Percentiles rank a stretch among this genome's conserved stretches.
Conservation (phyloP, 306 rosid species). For the Styphnolobium japonicum region DNA sequence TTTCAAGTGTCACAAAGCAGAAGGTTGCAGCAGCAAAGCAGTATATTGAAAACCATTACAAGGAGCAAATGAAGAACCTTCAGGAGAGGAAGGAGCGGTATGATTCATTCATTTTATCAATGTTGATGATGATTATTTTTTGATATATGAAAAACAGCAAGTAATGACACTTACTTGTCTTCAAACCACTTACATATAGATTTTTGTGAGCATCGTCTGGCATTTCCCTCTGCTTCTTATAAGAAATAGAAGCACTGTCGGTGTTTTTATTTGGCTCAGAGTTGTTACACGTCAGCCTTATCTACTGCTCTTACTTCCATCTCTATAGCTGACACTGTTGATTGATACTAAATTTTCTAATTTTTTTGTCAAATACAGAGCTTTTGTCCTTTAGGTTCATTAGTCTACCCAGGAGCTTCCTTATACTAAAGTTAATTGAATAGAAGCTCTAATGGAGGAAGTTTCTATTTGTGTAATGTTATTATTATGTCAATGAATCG, state of each 20-base stretch:
- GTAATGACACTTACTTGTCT: background rate
- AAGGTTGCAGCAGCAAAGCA: conserved; percentile 92
- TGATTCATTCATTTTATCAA: background rate
- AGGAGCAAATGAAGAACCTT: conserved; percentile 94
- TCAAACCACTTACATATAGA: background rate
- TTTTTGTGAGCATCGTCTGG: background rate
- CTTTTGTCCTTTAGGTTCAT: background rate
- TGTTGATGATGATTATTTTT: background rate
- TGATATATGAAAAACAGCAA: background rate
- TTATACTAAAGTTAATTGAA: background rate
- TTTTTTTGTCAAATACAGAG: background rate
- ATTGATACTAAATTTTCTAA: background rate
- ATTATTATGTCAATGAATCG: background rate
- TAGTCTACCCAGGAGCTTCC: background rate
- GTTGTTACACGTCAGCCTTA: background rate
- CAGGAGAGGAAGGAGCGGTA: conserved; percentile 97
- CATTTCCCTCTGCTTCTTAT: background rate
- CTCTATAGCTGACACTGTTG: background rate
- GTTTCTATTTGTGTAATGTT: background rate
- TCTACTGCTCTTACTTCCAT: background rate
- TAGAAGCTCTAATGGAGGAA: background rate
- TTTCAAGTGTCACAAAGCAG: conserved; percentile 80
- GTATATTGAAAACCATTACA: conserved; percentile 94
- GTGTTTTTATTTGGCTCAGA: background rate
- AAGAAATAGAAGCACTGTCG: background rate